Conservation (phyloP, 2,329 filamentous ascomycete genomes). For the Fusarium sp. region DNA sequence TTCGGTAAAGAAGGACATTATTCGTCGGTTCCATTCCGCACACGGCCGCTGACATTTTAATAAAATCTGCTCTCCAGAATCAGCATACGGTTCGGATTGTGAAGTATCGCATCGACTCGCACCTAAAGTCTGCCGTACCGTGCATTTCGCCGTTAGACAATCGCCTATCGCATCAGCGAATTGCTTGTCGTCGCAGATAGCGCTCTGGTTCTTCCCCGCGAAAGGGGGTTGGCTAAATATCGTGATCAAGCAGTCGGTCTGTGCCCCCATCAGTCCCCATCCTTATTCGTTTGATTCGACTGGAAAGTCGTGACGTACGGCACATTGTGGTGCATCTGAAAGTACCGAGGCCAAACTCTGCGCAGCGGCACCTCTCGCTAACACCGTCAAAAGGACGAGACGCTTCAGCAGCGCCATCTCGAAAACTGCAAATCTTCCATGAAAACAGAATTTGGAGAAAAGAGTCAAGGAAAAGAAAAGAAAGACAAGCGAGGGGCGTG, state of each 20-base stretch:
- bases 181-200: neutral
- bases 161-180: constrained; percentile 1
- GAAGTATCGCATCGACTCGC: too few relatives aligned
- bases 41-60: neutral
- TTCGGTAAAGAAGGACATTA: neutral
- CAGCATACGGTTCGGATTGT: too few relatives aligned
- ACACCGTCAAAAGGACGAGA: neutral
- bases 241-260: neutral
- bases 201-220: neutral
- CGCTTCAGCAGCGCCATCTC: neutral
- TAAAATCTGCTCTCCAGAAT: constrained; percentile 2
- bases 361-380: neutral
- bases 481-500: neutral
- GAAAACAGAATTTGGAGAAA: too few relatives aligned
- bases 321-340: neutral
- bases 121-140: constrained; percentile 1
- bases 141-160: constrained; percentile 6
- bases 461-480: too few relatives aligned
- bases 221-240: neutral
- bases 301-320: neutral
- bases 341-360: neutral
- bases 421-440: too few relatives aligned
- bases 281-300: too few relatives aligned
- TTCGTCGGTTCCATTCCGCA: constrained; percentile 5
- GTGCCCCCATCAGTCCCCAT: too few relatives aligned